A percentile compares a stretch with the other conserved stretches of the same genome.
phyloP scores from a whole-genome alignment of 805 yeast genomes.

The Starmera amethionina region DNA sequence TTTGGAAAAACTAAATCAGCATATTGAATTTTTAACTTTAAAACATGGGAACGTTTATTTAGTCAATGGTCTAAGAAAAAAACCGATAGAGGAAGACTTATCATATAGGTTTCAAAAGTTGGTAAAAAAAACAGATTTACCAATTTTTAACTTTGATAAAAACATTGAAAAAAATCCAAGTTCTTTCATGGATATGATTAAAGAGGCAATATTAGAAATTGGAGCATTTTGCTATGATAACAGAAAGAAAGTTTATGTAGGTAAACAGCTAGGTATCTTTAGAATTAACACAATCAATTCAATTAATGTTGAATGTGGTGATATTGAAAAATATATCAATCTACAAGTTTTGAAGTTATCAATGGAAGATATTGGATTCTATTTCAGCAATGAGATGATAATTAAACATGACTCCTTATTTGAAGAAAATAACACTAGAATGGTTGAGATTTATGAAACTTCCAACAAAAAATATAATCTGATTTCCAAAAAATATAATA shows the following conservation, averaged over 20 bases:
- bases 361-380: constrained; percentile 31
- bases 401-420: constrained; percentile 69
- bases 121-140: constrained; percentile 25
- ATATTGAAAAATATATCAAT: constrained; percentile 62
- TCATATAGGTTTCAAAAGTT: constrained; percentile 53
- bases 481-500: constrained; percentile 15
- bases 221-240: constrained; percentile 79
- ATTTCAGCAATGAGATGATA: constrained; percentile 37
- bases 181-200: constrained; percentile 40
- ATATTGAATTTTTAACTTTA: constrained; percentile 58
- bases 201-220: constrained; percentile 61
- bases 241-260: constrained; percentile 43
- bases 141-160: constrained; percentile 28
- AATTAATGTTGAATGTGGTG: constrained; percentile 67
- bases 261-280: constrained; percentile 85
- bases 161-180: constrained; percentile 27
- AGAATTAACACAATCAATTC: constrained; percentile 87
- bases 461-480: constrained; percentile 20
- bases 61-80: constrained; percentile 61
- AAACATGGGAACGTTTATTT: constrained; percentile 82
- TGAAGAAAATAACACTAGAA: constrained; percentile 89
- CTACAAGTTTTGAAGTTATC: constrained; percentile 46
- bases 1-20: constrained; percentile 68
- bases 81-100: constrained; percentile 63
- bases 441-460: constrained; percentile 62